A percentile compares a stretch with the other conserved stretches of the same genome.
Conservation (phyloP, 305 asterid genomes). For the Fraxinus ornus region DNA sequence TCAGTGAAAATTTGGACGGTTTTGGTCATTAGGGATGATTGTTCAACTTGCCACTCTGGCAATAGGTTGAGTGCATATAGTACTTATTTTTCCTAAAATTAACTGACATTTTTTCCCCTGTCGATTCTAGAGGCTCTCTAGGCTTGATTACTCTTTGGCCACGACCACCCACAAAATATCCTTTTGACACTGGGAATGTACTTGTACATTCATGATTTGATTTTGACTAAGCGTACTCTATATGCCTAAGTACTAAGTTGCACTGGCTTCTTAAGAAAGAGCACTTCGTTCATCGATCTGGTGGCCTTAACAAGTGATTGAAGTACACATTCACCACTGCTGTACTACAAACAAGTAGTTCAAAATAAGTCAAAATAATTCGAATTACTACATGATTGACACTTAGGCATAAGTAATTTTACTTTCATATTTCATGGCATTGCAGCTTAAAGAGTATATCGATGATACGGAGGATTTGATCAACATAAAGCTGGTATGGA, state of each 20-base stretch:
- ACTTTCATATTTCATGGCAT: constrained; percentile 11
- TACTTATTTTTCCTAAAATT: background rate
- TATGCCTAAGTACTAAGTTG: background rate
- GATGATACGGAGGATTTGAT: constrained; percentile 97
- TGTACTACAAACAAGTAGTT: background rate
- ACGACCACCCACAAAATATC: background rate
- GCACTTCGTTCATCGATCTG: background rate
- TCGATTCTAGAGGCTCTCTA: background rate
- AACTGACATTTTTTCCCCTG: background rate
- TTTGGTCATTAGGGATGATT: background rate
- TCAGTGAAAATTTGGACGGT: background rate
- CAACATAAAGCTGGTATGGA: constrained; percentile 85
- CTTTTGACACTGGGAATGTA: background rate
- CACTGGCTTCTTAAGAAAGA: background rate
- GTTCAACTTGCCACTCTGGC: background rate
- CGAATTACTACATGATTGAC: constrained; percentile 11
- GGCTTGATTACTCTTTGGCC: background rate
- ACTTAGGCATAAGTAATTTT: background rate
- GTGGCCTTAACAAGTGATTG: background rate
- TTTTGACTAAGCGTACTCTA: background rate
- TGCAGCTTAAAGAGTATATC: constrained; percentile 96
- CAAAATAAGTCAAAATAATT: background rate
- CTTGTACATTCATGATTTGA: background rate
- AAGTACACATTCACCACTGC: background rate
- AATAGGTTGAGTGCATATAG: background rate